These are phyloP conservation scores for Phaeotremella fagi DNA, from an alignment of 768 basidiomycete genomes.

Conservation along the genomic window DNA sequence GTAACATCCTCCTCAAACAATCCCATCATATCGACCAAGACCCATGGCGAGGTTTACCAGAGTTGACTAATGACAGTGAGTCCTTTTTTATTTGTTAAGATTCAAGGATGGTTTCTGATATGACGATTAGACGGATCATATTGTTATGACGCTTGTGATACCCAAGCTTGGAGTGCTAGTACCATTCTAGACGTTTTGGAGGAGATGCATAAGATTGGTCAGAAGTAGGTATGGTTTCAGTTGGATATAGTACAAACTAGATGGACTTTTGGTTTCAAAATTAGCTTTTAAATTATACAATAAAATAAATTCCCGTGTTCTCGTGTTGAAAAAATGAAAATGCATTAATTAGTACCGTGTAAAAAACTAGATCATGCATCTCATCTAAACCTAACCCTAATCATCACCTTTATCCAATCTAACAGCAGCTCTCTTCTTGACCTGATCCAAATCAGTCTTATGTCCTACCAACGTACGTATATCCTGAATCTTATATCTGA, in stretches of 20 bases:
- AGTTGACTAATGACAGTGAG: constrained; percentile 52
- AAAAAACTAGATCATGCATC: neutral
- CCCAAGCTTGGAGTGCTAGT: constrained; percentile 95
- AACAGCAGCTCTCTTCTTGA: constrained; percentile 84
- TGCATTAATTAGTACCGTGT: no score
- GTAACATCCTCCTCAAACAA: constrained; percentile 64
- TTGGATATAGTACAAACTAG: neutral
- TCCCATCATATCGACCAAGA: constrained; percentile 72
- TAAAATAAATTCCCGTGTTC: no score
- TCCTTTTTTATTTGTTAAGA: neutral
- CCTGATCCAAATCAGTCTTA: constrained; percentile 84
- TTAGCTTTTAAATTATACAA: neutral
- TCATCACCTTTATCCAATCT: constrained; percentile 62
- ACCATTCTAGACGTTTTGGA: constrained; percentile 86
- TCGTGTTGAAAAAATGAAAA: no score
- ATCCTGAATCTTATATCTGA: constrained; percentile 96
- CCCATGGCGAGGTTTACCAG: constrained; percentile 89
- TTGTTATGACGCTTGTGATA: constrained; percentile 82
- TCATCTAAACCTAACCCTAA: neutral
- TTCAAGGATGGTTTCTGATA: neutral
- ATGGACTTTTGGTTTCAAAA: neutral
- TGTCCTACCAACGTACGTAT: constrained; percentile 95
- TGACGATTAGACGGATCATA: constrained; percentile 58
- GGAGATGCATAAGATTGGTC: constrained; percentile 55
- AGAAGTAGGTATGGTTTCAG: constrained; percentile 11